phyloP scores from a whole-genome alignment of 129 eudicot genomes.

The Escallonia rubra region DNA sequence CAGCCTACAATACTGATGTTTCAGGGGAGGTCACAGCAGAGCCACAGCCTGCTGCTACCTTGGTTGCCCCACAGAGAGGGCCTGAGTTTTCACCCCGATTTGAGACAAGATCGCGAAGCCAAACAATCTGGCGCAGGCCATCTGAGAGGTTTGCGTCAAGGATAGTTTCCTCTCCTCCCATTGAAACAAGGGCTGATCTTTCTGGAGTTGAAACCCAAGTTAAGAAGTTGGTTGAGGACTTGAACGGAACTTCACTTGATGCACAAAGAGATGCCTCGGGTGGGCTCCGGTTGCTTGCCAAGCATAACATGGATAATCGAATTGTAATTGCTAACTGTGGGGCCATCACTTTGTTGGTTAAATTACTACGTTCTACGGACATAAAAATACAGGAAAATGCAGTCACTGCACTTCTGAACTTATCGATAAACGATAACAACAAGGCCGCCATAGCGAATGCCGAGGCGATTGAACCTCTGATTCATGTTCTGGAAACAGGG shows the following conservation, averaged over 20 bases:
- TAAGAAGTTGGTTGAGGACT: slow-evolving; percentile 49
- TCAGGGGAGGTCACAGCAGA: slow-evolving; percentile 59
- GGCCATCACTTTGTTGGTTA: slow-evolving; percentile 55
- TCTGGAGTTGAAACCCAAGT: slow-evolving; percentile 68
- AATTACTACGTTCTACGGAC: slow-evolving; percentile 68
- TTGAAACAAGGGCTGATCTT: slow-evolving; percentile 54
- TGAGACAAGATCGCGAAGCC: slow-evolving; percentile 47
- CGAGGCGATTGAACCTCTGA: slow-evolving; percentile 76
- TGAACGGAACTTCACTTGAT: slow-evolving; percentile 46
- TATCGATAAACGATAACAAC: slow-evolving; percentile 84
- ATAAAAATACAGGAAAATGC: slow-evolving; percentile 66
- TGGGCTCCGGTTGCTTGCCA: slow-evolving; percentile 69
- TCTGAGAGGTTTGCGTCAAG: slow-evolving; percentile 53
- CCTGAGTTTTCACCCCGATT: slow-evolving; percentile 52
- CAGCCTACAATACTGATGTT: slow-evolving; percentile 43
- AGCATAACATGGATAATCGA: slow-evolving; percentile 79
- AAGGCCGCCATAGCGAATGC: slow-evolving; percentile 71
- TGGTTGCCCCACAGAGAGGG: slow-evolving; percentile 41
- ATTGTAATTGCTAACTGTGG: slow-evolving; percentile 70
- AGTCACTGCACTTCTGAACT: slow-evolving; percentile 83
- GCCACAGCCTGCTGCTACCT: slow-evolving; percentile 40
- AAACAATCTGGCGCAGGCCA: slow-evolving; percentile 60
- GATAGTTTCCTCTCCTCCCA: slow-evolving; percentile 47
- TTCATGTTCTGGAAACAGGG: slow-evolving; percentile 76
- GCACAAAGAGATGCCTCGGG: slow-evolving; percentile 45